Evolutionary conservation across 352 stramenopile genomes (phyloP), one percentile per base, ranked within the genome.

Genomic region (Pseudoperonospora humuli): DNA sequence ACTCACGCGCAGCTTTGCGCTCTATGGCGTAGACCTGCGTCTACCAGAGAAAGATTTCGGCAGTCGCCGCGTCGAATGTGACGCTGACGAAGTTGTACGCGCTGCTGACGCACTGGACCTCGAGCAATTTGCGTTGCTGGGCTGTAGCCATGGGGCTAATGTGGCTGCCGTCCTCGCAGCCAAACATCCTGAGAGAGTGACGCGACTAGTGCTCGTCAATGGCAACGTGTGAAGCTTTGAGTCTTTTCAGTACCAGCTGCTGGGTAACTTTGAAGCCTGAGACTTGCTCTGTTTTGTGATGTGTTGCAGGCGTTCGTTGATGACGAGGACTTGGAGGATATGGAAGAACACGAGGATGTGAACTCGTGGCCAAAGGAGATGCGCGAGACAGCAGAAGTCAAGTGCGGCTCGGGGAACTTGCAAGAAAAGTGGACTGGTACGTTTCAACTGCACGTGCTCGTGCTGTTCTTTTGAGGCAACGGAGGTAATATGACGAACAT

Each of bases 81-180:
- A 92, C 36, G 76, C 75, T 0, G 67, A 86, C 7, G 76, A 92
- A n/a, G 69, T 86, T 9, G 45, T 76, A 14, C 70, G 63, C 23
- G 68, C 54, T 19, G 74, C 78, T 58, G 69, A 89, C 44, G 50
- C 41, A 42, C 56, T 92, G 18, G 59, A 67, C 19, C 67, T 82
- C 28, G 67, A 85, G 18, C 61, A 80, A 56, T 85, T 80, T 31
- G 84, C 76, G 48, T 65, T 90, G 19, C 31, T 92, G 21, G 80
- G 77, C 18, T 86, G 73, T 64, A 85, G 75, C 36, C 73, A 81
- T 11, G 80, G 80, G 19, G 80, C 80, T 32, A 92, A 90, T 51
- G 66, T 79, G 11, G 67, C 64, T 29, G 77, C 75, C 19, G 75
- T 86, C 7, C 49, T 92, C 13, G 77, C 80, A 2, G 71, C 75